Evolutionary conservation across 164 flowering plant genomes (phyloP).

Genomic region (Aristolochia californica): DNA sequence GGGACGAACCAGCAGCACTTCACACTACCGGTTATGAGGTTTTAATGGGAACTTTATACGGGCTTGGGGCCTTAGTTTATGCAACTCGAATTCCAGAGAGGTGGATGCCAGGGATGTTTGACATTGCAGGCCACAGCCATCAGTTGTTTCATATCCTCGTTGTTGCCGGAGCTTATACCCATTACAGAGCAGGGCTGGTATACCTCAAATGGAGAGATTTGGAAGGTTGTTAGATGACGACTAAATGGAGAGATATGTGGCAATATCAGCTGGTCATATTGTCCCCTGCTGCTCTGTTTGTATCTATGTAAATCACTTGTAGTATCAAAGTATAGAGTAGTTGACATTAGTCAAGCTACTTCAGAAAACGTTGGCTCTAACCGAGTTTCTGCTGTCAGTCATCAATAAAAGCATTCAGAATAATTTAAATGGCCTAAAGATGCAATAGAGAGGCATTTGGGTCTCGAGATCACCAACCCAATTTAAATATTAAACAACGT

Average conservation of each 20-base stretch:
- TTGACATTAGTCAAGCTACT: too few species aligned
- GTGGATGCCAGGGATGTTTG: slow-evolving; percentile 96
- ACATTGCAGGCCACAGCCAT: slow-evolving; percentile 94
- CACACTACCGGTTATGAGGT: slow-evolving; percentile 83
- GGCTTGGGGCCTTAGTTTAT: slow-evolving; percentile 76
- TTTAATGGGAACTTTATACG: slow-evolving; percentile 76
- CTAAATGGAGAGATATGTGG: not conserved
- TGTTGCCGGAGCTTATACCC: slow-evolving; percentile 87
- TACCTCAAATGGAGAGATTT: slow-evolving; percentile 86
- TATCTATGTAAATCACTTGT: too few species aligned
- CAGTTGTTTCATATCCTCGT: slow-evolving; percentile 89
- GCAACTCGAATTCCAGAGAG: slow-evolving; percentile 85
- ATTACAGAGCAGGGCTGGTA: slow-evolving; percentile 75
- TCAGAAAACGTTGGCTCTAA: too few species aligned
- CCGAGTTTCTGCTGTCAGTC: too few species aligned
- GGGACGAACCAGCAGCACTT: slow-evolving; percentile 71
- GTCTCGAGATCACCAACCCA: too few species aligned
- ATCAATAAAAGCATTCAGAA: too few species aligned
- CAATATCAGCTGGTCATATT: too few species aligned
- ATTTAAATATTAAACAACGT: too few species aligned
- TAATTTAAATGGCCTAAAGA: too few species aligned
- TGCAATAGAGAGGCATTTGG: too few species aligned
- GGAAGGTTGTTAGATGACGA: slow-evolving; percentile 50
- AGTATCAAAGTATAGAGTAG: too few species aligned
- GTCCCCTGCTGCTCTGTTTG: too few species aligned